phyloP scores from a whole-genome alignment of 768 basidiomycete species.

The Royoungia palumana region DNA sequence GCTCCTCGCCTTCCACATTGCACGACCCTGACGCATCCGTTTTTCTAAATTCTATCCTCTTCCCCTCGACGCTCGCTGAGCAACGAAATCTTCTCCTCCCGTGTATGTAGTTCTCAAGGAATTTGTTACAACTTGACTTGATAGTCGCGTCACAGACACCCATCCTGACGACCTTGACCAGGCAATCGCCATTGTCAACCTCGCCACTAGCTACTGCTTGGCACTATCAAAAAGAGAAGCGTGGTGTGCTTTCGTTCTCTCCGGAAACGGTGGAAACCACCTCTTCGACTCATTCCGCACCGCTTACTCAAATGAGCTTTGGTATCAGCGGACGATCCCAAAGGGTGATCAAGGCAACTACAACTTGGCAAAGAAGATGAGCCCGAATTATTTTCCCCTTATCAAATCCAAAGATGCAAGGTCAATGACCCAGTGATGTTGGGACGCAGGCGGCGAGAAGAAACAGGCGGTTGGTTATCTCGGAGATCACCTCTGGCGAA shows the following conservation, averaged over 20 bases:
- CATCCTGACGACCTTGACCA: too few relatives aligned
- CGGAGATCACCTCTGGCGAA: background rate
- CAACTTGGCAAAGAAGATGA: conserved; percentile 3
- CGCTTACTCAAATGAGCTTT: background rate
- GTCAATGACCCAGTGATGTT: background rate
- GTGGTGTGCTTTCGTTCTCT: background rate
- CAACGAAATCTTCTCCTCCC: conserved; percentile 1
- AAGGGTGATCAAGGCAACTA: conserved; percentile 3
- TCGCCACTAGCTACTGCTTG: conserved; percentile 9
- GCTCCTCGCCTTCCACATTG: conserved; percentile 16
- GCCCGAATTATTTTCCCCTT: background rate
- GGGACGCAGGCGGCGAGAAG: background rate
- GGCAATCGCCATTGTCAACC: conserved; percentile 6
- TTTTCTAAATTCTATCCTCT: conserved; percentile 8
- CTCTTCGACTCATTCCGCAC: background rate
- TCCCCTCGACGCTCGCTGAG: conserved; percentile 3
- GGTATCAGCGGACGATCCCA: conserved; percentile 11
- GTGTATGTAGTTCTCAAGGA: conserved; percentile 1
- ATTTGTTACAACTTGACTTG: too few relatives aligned
- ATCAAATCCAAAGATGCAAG: background rate
- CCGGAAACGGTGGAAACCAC: conserved; percentile 2
- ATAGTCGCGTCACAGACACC: too few relatives aligned
- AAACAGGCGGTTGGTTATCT: conserved; percentile 1
- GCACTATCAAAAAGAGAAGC: conserved; percentile 1
- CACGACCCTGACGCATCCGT: conserved; percentile 10